A percentile compares a stretch with the other conserved stretches of the same genome.
Evolutionary conservation across 2,329 filamentous ascomycete genomes (phyloP).

Genomic region (Neonectria punicea): DNA sequence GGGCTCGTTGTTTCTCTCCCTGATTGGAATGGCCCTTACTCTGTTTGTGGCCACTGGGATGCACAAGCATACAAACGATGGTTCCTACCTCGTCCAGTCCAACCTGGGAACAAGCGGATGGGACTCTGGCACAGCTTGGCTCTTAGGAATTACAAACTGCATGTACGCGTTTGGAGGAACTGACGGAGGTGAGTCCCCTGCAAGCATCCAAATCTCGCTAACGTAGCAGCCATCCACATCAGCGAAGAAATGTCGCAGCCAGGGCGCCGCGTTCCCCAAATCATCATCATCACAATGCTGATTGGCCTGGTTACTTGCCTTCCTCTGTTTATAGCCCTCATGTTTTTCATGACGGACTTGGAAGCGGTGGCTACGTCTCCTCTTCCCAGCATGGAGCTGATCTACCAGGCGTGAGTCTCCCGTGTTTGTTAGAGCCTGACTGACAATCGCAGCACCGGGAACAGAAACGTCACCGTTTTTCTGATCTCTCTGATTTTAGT

Average conservation of each 20-base stretch:
- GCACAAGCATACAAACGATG: conserved; percentile 9
- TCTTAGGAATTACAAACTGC: conserved; percentile 22
- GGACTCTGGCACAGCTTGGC: conserved; percentile 18
- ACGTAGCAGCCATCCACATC: conserved; percentile 19
- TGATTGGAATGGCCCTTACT: conserved; percentile 17
- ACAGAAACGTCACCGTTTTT: conserved; percentile 10
- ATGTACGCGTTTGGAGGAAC: conserved; percentile 28
- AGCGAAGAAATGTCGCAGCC: conserved; percentile 30
- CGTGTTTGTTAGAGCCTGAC: no score
- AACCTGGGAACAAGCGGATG: conserved; percentile 20
- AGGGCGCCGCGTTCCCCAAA: conserved; percentile 20
- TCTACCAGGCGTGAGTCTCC: conserved; percentile 19
- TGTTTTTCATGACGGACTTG: conserved; percentile 26
- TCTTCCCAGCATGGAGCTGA: conserved; percentile 25
- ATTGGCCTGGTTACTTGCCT: conserved; percentile 9
- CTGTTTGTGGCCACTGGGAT: conserved; percentile 10
- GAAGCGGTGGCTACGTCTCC: conserved; percentile 17
- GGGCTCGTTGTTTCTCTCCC: not conserved
- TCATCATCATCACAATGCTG: conserved; percentile 25
- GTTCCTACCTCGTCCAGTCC: conserved; percentile 15
- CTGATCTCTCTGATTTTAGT: conserved; percentile 4
- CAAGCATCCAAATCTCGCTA: not conserved
- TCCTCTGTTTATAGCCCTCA: conserved; percentile 19
- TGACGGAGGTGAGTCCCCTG: conserved; percentile 12
- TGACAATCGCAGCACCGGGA: conserved; percentile 5